These are phyloP conservation scores for Trypanosomatidae sp. DNA, from an alignment of 208 protist genomes.

Conservation along the genomic window DNA sequence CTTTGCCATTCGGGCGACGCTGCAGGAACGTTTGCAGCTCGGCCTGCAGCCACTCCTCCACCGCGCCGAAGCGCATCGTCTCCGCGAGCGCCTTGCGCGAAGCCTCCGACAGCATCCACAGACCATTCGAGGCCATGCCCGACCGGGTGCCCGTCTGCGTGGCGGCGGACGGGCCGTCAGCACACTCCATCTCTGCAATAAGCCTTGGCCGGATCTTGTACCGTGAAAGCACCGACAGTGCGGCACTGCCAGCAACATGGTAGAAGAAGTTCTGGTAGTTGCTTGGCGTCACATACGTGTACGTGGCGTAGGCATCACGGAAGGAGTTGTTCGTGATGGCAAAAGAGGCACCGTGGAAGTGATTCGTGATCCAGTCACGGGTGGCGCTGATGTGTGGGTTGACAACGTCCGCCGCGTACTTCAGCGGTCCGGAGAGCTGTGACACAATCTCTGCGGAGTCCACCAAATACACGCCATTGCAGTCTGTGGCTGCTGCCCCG, in stretches of 20 bases:
- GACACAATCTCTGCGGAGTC: conserved; percentile 64
- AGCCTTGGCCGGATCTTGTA: conserved; percentile 56
- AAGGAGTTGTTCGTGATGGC: conserved; percentile 60
- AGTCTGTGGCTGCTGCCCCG: background rate
- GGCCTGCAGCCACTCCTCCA: conserved; percentile 41
- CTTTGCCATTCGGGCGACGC: conserved; percentile 16
- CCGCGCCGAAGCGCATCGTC: conserved; percentile 18
- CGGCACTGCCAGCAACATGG: conserved; percentile 49
- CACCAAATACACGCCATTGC: conserved; percentile 43
- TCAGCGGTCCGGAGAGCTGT: conserved; percentile 46
- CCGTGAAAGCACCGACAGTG: conserved; percentile 47
- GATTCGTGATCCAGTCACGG: conserved; percentile 67
- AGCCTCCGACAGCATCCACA: conserved; percentile 24
- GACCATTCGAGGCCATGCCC: conserved; percentile 4
- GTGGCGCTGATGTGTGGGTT: conserved; percentile 45
- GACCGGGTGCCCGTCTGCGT: background rate
- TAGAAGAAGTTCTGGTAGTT: conserved; percentile 66
- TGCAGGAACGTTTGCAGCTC: conserved; percentile 52
- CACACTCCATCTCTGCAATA: conserved; percentile 25
- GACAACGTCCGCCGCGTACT: conserved; percentile 49
- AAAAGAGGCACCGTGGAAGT: conserved; percentile 77
- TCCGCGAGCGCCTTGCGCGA: conserved; percentile 2
- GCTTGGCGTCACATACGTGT: conserved; percentile 48
- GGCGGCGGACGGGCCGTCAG: background rate
- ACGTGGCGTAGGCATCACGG: conserved; percentile 59